phyloP scores from a whole-genome alignment of 306 rosid genomes.

The Malus sieversii region DNA sequence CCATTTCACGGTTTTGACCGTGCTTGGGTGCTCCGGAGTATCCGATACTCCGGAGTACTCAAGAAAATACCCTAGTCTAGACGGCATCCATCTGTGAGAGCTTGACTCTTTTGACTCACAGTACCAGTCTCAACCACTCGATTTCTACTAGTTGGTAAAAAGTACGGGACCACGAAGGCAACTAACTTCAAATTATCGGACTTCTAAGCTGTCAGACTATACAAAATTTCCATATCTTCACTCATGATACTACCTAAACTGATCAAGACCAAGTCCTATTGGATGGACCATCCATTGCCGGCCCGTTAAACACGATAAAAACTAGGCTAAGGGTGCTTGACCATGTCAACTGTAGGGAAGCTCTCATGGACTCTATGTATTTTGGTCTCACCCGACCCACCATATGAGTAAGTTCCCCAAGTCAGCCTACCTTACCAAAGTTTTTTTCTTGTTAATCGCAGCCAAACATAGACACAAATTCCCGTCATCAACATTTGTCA shows the following conservation, averaged over 20 bases:
- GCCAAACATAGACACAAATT: neutral
- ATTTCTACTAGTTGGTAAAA: neutral
- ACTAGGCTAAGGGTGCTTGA: neutral
- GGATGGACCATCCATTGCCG: neutral
- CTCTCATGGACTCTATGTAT: neutral
- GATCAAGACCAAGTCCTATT: neutral
- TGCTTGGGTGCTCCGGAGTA: too few species aligned
- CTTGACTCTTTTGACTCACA: constrained; percentile 30
- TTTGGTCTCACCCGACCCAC: neutral
- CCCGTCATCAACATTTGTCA: neutral
- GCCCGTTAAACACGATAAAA: neutral
- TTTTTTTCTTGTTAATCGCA: neutral
- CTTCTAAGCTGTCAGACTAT: neutral
- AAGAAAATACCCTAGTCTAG: neutral
- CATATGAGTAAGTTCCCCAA: neutral
- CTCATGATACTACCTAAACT: neutral
- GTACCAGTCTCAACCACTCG: constrained; percentile 19
- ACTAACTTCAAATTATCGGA: neutral
- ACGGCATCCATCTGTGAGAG: constrained; percentile 22
- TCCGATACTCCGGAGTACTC: too few species aligned
- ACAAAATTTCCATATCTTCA: neutral
- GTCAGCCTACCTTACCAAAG: neutral
- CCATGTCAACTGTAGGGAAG: neutral
- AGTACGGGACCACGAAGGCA: neutral
- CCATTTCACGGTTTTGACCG: constrained; percentile 35